Conservation (phyloP, 2,329 filamentous ascomycete species). For the Aspergillus oerlinghausenensis region DNA sequence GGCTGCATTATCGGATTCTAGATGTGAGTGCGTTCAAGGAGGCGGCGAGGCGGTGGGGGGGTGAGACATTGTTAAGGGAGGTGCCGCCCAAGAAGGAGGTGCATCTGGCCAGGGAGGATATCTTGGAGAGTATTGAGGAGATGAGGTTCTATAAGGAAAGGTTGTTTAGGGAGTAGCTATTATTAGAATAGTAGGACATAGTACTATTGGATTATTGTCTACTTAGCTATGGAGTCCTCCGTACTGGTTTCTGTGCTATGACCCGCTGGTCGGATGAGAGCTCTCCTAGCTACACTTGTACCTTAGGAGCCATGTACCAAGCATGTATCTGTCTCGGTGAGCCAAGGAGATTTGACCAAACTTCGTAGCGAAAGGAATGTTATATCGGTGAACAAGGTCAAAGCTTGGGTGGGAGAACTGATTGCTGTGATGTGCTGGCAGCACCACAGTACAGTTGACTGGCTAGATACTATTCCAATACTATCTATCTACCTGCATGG, state of each 20-base stretch:
- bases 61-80: constrained; percentile 53
- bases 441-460: background rate
- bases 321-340: background rate
- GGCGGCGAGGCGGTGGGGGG: constrained; percentile 76
- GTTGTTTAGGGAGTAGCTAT: constrained; percentile 52
- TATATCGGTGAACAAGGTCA: too few species aligned
- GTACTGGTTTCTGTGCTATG: background rate
- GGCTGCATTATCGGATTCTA: constrained; percentile 84
- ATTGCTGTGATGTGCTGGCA: background rate
- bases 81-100: constrained; percentile 68
- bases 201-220: too few species aligned
- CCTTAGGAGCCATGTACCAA: background rate
- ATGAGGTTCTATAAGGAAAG: constrained; percentile 73
- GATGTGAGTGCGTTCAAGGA: constrained; percentile 94
- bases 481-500: background rate
- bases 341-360: background rate
- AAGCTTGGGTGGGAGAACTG: background rate
- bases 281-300: background rate
- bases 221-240: too few species aligned
- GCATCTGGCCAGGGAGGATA: constrained; percentile 84
- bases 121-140: constrained; percentile 91
- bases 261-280: background rate
- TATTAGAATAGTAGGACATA: too few species aligned
- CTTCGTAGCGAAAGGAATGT: background rate
- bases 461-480: too few species aligned